phyloP scores from a whole-genome alignment of 2,329 filamentous ascomycete species.

The Lachnellula hyalina region DNA sequence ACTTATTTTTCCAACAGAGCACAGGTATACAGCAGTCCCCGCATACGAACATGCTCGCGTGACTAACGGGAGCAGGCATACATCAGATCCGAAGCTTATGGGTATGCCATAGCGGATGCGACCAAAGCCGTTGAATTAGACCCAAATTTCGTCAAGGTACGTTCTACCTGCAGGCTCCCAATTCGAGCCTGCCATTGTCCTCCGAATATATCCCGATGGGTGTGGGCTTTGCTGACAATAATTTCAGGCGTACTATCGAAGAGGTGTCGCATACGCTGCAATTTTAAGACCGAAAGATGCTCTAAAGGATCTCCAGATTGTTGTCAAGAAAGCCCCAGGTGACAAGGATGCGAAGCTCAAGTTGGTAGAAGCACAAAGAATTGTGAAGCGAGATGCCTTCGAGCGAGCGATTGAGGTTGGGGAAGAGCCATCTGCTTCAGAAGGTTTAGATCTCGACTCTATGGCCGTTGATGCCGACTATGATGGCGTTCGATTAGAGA shows the following conservation, averaged over 20 bases:
- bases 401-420: conserved; percentile 90
- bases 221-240: conserved; percentile 11
- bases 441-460: conserved; percentile 80
- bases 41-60: conserved; percentile 35
- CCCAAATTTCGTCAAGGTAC: conserved; percentile 80
- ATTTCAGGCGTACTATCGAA: conserved; percentile 80
- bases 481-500: conserved; percentile 72
- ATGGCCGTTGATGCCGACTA: conserved; percentile 81
- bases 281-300: conserved; percentile 87
- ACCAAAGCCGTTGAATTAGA: conserved; percentile 89
- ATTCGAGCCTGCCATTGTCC: not conserved
- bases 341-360: conserved; percentile 92
- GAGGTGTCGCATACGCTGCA: conserved; percentile 85
- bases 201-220: not conserved
- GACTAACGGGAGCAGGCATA: conserved; percentile 64
- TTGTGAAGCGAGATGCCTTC: conserved; percentile 88
- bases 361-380: conserved; percentile 87
- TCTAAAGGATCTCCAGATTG: conserved; percentile 85
- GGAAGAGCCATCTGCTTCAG: conserved; percentile 87
- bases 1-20: conserved; percentile 93
- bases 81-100: conserved; percentile 93
- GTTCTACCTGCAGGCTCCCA: conserved; percentile 12
- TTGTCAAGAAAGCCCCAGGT: conserved; percentile 76
- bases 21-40: conserved; percentile 56
- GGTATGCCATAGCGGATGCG: conserved; percentile 86